These are phyloP conservation scores for Catunica adiposa DNA, from an alignment of 2,329 filamentous ascomycete genomes.

Conservation along the genomic window DNA sequence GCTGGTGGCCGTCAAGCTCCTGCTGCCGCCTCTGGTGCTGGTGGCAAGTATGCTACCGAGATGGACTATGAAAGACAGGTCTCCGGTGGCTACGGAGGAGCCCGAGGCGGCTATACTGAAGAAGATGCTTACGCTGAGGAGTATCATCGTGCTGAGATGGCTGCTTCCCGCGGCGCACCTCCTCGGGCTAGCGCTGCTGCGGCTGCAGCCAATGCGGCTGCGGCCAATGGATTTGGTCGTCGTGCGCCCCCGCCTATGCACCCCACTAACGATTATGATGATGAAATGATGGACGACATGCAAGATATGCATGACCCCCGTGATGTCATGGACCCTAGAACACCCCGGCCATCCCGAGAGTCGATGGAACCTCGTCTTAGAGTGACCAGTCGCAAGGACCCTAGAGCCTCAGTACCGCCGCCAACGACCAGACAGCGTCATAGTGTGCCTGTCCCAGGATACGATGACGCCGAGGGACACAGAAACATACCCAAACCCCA, in stretches of 20 bases:
- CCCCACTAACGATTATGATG: background rate
- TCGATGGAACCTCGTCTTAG: background rate
- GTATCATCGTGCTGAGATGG: background rate
- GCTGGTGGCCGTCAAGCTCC: constrained; percentile 6
- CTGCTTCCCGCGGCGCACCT: constrained; percentile 7
- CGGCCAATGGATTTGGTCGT: background rate
- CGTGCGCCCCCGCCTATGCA: background rate
- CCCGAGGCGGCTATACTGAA: constrained; percentile 1
- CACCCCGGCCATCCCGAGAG: background rate
- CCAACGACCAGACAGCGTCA: constrained; percentile 8
- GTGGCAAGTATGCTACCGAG: constrained; percentile 8
- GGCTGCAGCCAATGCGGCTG: background rate
- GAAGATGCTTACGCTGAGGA: constrained; percentile 1
- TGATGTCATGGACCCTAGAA: background rate
- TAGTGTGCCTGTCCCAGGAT: background rate
- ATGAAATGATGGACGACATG: background rate
- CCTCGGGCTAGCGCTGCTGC: background rate
- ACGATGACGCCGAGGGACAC: constrained; percentile 6
- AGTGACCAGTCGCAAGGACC: background rate
- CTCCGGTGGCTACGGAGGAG: background rate
- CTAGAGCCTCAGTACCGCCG: constrained; percentile 5
- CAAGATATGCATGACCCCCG: background rate
- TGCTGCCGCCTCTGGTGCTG: background rate
- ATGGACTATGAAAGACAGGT: background rate
- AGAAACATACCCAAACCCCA: background rate